Conservation (phyloP, 108 stramenopile species). For the Ochromonas danica region DNA sequence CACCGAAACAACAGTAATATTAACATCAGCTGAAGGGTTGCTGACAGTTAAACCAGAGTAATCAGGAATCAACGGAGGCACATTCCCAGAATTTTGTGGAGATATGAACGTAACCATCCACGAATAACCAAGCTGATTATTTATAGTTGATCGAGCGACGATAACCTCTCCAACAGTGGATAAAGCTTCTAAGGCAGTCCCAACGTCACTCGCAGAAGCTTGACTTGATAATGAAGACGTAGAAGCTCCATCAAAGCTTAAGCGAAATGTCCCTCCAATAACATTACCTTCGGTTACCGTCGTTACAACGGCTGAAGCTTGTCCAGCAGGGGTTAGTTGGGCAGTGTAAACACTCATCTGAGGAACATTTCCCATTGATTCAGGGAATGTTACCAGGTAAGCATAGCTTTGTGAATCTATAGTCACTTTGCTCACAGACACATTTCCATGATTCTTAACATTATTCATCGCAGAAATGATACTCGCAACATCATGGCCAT, state of each 20-base stretch:
- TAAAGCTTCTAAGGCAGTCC: slow-evolving; percentile 54
- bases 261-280: slow-evolving; percentile 63
- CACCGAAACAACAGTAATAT: neutral
- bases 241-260: slow-evolving; percentile 65
- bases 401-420: slow-evolving; percentile 50
- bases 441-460: slow-evolving; percentile 36
- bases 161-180: slow-evolving; percentile 61
- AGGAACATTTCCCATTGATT: slow-evolving; percentile 68
- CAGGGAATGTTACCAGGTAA: slow-evolving; percentile 67
- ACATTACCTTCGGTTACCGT: slow-evolving; percentile 68
- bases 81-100: slow-evolving; percentile 58
- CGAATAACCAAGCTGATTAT: slow-evolving; percentile 57
- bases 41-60: slow-evolving; percentile 55
- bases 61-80: slow-evolving; percentile 48
- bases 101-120: slow-evolving; percentile 52
- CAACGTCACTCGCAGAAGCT: slow-evolving; percentile 61
- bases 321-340: slow-evolving; percentile 49
- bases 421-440: neutral
- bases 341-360: slow-evolving; percentile 59
- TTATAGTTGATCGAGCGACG: slow-evolving; percentile 55
- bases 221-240: slow-evolving; percentile 64
- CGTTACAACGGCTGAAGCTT: slow-evolving; percentile 53
- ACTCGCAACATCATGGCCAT: slow-evolving; percentile 42
- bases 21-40: slow-evolving; percentile 38
- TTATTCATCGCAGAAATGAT: slow-evolving; percentile 66